Evolutionary conservation across 2,329 filamentous ascomycete species (phyloP).

Genomic region (Colletotrichum endophyticum): DNA sequence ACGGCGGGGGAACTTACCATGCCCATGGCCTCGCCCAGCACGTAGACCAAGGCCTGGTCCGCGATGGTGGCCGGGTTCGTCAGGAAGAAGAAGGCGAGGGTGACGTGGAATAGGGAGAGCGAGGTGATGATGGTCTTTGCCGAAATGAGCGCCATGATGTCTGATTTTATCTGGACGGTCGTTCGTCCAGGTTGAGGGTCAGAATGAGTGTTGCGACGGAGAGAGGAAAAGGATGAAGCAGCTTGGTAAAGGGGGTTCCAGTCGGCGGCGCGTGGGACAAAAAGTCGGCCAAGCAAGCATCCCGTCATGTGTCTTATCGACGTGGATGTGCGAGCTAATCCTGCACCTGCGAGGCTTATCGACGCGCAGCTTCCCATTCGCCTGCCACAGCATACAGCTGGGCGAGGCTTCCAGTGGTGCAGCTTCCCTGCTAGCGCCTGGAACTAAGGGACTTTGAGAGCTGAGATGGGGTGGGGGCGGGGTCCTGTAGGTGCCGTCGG

Average conservation of each 20-base stretch:
- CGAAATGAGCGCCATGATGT: slow-evolving; percentile 79
- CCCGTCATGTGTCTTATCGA: slow-evolving; percentile 13
- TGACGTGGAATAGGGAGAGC: slow-evolving; percentile 83
- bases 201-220: background rate
- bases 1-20: slow-evolving; percentile 59
- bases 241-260: background rate
- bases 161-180: background rate
- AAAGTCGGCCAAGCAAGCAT: background rate
- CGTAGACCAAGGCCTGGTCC: slow-evolving; percentile 79
- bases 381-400: background rate
- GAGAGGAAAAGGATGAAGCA: background rate
- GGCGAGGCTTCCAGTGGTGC: background rate
- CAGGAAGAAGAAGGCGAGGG: slow-evolving; percentile 83
- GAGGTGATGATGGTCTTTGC: slow-evolving; percentile 81
- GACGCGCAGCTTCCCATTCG: slow-evolving; percentile 13
- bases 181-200: background rate
- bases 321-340: background rate
- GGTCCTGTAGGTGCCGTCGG: background rate
- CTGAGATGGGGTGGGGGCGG: background rate
- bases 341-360: slow-evolving; percentile 3
- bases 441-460: background rate
- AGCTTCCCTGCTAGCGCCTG: slow-evolving; percentile 1
- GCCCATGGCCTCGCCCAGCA: slow-evolving; percentile 83
- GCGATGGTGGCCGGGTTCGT: slow-evolving; percentile 74
- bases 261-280: background rate